Conservation (phyloP, 2,329 filamentous ascomycete genomes). For the Paecilomyces dactylethromorphus region DNA sequence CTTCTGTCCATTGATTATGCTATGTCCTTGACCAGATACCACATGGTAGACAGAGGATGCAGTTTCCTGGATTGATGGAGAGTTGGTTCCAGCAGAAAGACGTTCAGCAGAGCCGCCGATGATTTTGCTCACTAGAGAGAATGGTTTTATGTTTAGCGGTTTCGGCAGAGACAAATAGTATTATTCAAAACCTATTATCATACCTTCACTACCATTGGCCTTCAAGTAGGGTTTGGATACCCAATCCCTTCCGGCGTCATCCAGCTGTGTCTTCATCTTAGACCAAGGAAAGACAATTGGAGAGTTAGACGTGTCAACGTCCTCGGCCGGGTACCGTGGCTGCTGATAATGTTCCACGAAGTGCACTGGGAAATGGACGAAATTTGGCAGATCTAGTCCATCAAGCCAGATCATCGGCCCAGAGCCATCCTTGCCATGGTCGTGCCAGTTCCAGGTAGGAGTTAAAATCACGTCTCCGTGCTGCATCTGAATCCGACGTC, state of each 20-base stretch:
- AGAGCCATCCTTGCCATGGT: conserved; percentile 50
- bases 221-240: conserved; percentile 26
- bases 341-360: conserved; percentile 45
- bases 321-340: conserved; percentile 42
- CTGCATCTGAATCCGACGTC: conserved; percentile 43
- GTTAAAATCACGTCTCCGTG: conserved; percentile 50
- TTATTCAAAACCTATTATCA: neutral
- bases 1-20: conserved; percentile 31
- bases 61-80: conserved; percentile 41
- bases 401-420: conserved; percentile 51
- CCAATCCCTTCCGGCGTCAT: conserved; percentile 24
- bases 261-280: conserved; percentile 39
- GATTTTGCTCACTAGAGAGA: conserved; percentile 36
- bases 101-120: conserved; percentile 45
- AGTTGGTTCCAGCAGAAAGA: conserved; percentile 30
- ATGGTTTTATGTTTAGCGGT: neutral
- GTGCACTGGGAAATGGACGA: conserved; percentile 42
- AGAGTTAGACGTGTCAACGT: conserved; percentile 34
- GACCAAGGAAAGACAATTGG: conserved; percentile 46
- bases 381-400: conserved; percentile 45
- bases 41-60: conserved; percentile 50
- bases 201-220: conserved; percentile 28
- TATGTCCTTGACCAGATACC: conserved; percentile 40
- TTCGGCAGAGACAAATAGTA: conserved; percentile 3
- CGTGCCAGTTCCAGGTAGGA: conserved; percentile 52